Conservation (phyloP, 139 green algal genomes). For the Chlamydomonas sp. region DNA sequence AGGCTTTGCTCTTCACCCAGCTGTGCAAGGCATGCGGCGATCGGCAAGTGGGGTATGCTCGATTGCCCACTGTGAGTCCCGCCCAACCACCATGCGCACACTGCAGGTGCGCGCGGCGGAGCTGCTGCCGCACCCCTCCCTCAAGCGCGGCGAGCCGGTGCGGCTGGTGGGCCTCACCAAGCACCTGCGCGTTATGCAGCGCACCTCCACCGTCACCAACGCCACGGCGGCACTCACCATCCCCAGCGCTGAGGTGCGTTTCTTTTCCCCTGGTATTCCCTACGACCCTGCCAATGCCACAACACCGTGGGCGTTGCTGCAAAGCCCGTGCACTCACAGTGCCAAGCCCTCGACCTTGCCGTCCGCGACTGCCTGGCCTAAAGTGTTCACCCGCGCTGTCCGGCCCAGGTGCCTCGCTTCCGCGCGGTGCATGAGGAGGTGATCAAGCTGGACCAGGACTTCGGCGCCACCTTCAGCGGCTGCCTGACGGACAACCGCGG, state of each 20-base stretch:
- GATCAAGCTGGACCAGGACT: conserved; percentile 92
- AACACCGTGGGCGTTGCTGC: conserved; percentile 46
- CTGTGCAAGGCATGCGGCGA: too few species aligned
- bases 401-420: conserved; percentile 46
- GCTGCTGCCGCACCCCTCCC: conserved; percentile 45
- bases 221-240: conserved; percentile 69
- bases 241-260: conserved; percentile 67
- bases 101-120: conserved; percentile 37
- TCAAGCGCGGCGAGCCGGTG: conserved; percentile 68
- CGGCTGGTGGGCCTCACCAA: conserved; percentile 78
- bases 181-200: conserved; percentile 77
- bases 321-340: too few species aligned
- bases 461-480: conserved; percentile 83
- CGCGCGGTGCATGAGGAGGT: conserved; percentile 93
- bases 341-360: too few species aligned
- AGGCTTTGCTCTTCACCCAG: too few species aligned
- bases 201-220: conserved; percentile 79
- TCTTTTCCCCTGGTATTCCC: neutral
- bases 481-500: conserved; percentile 80
- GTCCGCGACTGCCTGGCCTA: neutral
- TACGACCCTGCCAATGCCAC: neutral
- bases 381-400: too few species aligned
- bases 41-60: too few species aligned
- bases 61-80: too few species aligned
- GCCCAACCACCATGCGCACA: too few species aligned